Base-by-base conservation (phyloP, 1,284 basidiomycete species). In the Boletus smithii region DNA sequence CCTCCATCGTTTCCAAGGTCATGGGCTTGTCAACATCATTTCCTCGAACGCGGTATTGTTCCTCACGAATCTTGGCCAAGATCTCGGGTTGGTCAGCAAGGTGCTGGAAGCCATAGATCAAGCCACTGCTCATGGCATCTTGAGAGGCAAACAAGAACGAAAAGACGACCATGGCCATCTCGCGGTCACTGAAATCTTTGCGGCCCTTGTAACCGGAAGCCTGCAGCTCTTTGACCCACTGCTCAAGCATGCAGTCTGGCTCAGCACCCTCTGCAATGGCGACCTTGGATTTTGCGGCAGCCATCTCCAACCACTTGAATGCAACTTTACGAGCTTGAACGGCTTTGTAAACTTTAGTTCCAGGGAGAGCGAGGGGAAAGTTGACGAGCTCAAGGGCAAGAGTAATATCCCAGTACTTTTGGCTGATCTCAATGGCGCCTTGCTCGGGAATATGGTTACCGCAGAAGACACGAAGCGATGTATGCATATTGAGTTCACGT, bases 101-200 rank as follows among this genome's bases (percentile, higher is more conserved):
- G 69, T 95, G 91, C 73, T 99, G 97, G 83, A 99, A 95, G 36
- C 85, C 85, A 69, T 92, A 98, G 62, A 95, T 91, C 55, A 95
- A 73, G 44, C 91, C 91, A 53, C 85, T 89, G 64, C 90, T 91
- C 95, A 99, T 98, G 52, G 95, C 95, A 67, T 99, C 95, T 73
- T 99, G 95, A 22, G 88, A 92, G 8, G 97, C 95, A 62, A 99
- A 99, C 50, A 99, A 75, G 85, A 99, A 99, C 17, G 90, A 93
- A 62, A 99, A 84, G 33, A 97, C 72, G 56, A 97, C 94, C 86
- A 97, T 91, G 26, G 86, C 94, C 79, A 99, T 99, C 71, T 99
- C 95, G 59, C 83, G 79, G 69, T 98, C 88, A 51, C 83, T 90
- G 72, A 95, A 98, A 59, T 98, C 92, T 55, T 80, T 80, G 50